Conservation (phyloP, 352 stramenopile species). For the Globisporangium paddicum region DNA sequence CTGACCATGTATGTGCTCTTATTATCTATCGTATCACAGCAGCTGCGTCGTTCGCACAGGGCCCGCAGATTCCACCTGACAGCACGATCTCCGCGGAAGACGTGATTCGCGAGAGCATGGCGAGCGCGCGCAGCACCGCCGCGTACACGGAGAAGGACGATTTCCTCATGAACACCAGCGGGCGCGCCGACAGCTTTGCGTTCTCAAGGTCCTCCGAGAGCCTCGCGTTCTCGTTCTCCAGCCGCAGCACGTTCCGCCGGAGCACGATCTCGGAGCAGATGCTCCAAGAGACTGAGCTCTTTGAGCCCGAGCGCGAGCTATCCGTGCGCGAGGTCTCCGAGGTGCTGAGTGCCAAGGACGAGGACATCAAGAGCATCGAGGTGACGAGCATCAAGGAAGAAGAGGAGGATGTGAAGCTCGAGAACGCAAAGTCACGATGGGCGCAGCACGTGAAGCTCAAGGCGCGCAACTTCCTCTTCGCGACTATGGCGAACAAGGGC, state of each 20-base stretch:
- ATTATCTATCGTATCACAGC: slow-evolving; percentile 17
- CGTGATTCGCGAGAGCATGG: slow-evolving; percentile 83
- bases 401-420: slow-evolving; percentile 76
- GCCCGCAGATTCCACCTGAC: slow-evolving; percentile 66
- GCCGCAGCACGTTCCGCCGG: slow-evolving; percentile 70
- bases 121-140: slow-evolving; percentile 66
- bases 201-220: slow-evolving; percentile 46
- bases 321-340: slow-evolving; percentile 71
- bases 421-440: slow-evolving; percentile 81
- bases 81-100: slow-evolving; percentile 84
- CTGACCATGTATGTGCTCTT: slow-evolving; percentile 1
- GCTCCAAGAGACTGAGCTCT: slow-evolving; percentile 78
- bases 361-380: slow-evolving; percentile 62
- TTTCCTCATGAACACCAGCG: slow-evolving; percentile 26
- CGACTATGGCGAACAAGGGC: slow-evolving; percentile 37
- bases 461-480: slow-evolving; percentile 70
- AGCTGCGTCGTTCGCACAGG: slow-evolving; percentile 52
- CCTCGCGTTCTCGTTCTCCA: slow-evolving; percentile 64
- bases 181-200: slow-evolving; percentile 33
- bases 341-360: slow-evolving; percentile 57
- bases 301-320: slow-evolving; percentile 75
- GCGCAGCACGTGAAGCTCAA: slow-evolving; percentile 85
- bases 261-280: slow-evolving; percentile 84
- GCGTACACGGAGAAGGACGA: slow-evolving; percentile 73
- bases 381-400: slow-evolving; percentile 85